These are phyloP conservation scores for Colletotrichum aenigma DNA, from an alignment of 2,329 filamentous ascomycete genomes.

Conservation along the genomic window DNA sequence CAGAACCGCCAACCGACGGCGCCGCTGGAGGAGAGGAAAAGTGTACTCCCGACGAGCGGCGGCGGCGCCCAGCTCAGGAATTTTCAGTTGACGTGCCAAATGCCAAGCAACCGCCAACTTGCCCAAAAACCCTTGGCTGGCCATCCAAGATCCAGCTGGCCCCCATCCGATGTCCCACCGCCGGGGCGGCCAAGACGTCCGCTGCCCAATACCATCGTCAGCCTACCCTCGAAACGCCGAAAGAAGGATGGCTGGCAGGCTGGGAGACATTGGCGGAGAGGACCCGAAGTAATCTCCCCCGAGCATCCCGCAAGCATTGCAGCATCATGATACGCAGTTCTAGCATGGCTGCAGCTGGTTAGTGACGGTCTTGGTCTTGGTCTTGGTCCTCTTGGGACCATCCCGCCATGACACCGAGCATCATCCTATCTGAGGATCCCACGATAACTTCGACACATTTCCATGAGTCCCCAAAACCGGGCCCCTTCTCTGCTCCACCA, in stretches of 20 bases:
- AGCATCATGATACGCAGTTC: not conserved
- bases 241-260: not conserved
- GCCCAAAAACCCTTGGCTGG: conserved; percentile 4
- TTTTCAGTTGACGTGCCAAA: not conserved
- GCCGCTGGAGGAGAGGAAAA: conserved; percentile 13
- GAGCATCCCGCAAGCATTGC: conserved; percentile 2
- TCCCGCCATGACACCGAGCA: not conserved
- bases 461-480: not conserved
- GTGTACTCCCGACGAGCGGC: conserved; percentile 10
- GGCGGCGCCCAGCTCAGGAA: not conserved
- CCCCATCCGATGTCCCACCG: not conserved
- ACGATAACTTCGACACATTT: conserved; percentile 6
- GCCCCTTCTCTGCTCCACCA: not conserved
- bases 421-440: not conserved
- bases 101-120: conserved; percentile 14
- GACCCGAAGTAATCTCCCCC: not conserved
- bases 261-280: not conserved
- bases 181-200: conserved; percentile 16
- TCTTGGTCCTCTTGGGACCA: not conserved
- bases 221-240: not conserved
- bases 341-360: not conserved
- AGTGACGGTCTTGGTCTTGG: not conserved
- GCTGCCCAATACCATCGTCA: conserved; percentile 5
- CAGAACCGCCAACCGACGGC: not conserved
- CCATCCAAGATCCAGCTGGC: not conserved